Conservation (phyloP, 2,329 filamentous ascomycete genomes). For the Trichoderma oligosporum region DNA sequence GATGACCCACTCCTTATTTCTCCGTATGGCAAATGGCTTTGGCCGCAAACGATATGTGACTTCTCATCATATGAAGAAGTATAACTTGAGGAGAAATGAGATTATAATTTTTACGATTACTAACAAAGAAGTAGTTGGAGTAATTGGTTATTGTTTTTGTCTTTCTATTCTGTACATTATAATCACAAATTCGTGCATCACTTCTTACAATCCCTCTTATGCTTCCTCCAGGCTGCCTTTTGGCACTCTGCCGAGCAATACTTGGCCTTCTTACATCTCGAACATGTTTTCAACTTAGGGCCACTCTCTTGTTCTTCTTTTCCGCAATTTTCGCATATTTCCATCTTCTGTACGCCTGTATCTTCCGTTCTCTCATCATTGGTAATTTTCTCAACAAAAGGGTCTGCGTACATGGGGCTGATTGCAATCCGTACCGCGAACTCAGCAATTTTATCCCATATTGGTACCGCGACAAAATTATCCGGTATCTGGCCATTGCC, state of each 20-base stretch:
- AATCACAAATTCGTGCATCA: too few species aligned
- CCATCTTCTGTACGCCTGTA: neutral
- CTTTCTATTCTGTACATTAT: too few species aligned
- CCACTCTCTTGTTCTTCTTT: slow-evolving; percentile 30
- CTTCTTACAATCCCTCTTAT: slow-evolving; percentile 29
- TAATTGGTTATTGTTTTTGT: too few species aligned
- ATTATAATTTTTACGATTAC: too few species aligned
- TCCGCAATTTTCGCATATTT: slow-evolving; percentile 38
- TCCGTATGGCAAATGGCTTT: too few species aligned
- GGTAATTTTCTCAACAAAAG: slow-evolving; percentile 41
- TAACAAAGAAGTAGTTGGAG: too few species aligned
- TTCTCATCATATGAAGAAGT: too few species aligned
- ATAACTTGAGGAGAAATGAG: too few species aligned
- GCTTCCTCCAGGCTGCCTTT: slow-evolving; percentile 51
- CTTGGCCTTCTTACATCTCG: slow-evolving; percentile 40
- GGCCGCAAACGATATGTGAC: too few species aligned
- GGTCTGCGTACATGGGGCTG: slow-evolving; percentile 49
- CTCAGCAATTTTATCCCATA: slow-evolving; percentile 41
- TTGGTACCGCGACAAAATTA: slow-evolving; percentile 39
- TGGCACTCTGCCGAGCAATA: slow-evolving; percentile 55
- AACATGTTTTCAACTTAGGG: slow-evolving; percentile 41
- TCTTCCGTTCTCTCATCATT: slow-evolving; percentile 21
- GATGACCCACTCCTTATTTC: neutral
- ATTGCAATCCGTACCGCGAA: slow-evolving; percentile 55
- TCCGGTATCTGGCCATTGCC: slow-evolving; percentile 42